phyloP scores from a whole-genome alignment of 2,329 filamentous ascomycete genomes.

The Sarocladium oryzae region DNA sequence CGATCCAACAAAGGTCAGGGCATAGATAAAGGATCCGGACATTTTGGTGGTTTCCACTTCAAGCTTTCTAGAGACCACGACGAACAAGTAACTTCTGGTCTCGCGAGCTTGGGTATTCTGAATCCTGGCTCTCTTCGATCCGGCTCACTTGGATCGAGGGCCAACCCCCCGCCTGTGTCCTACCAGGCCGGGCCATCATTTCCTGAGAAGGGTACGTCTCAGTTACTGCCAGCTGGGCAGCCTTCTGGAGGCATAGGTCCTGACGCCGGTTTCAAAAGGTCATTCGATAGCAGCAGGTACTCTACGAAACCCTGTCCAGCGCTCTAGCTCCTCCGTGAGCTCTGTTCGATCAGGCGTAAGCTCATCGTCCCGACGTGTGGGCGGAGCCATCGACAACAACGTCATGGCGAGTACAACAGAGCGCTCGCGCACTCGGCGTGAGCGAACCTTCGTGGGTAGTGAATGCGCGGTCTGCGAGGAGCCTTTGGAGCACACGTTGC shows the following conservation, averaged over 20 bases:
- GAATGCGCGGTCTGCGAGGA: slow-evolving; percentile 97
- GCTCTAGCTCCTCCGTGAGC: slow-evolving; percentile 25
- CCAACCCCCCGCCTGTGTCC: slow-evolving; percentile 19
- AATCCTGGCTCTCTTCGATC: slow-evolving; percentile 18
- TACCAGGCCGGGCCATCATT: slow-evolving; percentile 26
- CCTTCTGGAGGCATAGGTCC: not conserved
- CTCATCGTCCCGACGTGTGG: slow-evolving; percentile 27
- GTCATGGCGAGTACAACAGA: slow-evolving; percentile 50
- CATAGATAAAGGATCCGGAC: slow-evolving; percentile 19
- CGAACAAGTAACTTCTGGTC: slow-evolving; percentile 1
- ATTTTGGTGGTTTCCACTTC: slow-evolving; percentile 11
- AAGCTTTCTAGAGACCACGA: slow-evolving; percentile 7
- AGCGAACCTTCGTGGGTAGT: slow-evolving; percentile 90
- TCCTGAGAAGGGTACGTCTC: slow-evolving; percentile 34
- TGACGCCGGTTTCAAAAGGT: slow-evolving; percentile 13
- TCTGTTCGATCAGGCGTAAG: slow-evolving; percentile 27
- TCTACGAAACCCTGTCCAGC: slow-evolving; percentile 19
- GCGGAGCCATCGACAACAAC: slow-evolving; percentile 31
- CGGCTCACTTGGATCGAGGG: slow-evolving; percentile 19
- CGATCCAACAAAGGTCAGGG: slow-evolving; percentile 23
- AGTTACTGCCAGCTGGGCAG: not conserved
- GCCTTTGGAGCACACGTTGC: slow-evolving; percentile 88
- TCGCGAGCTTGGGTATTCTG: slow-evolving; percentile 19
- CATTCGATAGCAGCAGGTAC: slow-evolving; percentile 22
- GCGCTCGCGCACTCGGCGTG: slow-evolving; percentile 70